Evolutionary conservation across 805 yeast species (phyloP), one percentile per base, ranked within the genome.

Genomic region (Zygosaccharomyces bailii): DNA sequence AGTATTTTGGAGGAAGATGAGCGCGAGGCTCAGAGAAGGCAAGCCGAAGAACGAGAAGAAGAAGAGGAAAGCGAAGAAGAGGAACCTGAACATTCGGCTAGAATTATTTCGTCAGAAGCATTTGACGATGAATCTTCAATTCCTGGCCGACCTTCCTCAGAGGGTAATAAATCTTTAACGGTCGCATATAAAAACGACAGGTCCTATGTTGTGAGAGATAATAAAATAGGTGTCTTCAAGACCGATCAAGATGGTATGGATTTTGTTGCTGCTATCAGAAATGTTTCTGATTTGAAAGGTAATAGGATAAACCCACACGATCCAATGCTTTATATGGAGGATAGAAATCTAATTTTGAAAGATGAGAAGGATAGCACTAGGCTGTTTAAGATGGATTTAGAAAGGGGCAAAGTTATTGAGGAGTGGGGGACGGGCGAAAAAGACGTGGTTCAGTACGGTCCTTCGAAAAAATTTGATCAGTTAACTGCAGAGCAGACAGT

Each of bases 341-440:
- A 89, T 66, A 70, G 78, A 19, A 64, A 78, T 0, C 73, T 89
- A 73, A 70, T 89, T 21, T 59, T 89, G 53, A 86, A 83, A 55
- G 80, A 78, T 56, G 68, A 71, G 2, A 57, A 63, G 3, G 66
- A 72, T 32, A 56, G 57, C 17, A 67, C 71, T 34, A 72, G 69
- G 23, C 60, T 89, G 38, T 86, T 74, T 66, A 76, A 79, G 53
- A 76, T 88, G 88, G 96, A 89, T 67, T 65, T 89, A 39, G 84
- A 78, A 57, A 74, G 79, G 45, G 96, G 96, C 10, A 71, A 81
- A 57, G 74, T 89, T 42, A 84, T 89, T n/a, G 96, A 89, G 60
- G 93, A 86, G 59, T 89, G 95, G 93, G 67, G 74, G 27, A 71
- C 84, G 16, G 74, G 75, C 42, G 70, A 62, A 14, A 66, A 66